phyloP scores from a whole-genome alignment of 306 rosid genomes.

The Acmispon strigosus region DNA sequence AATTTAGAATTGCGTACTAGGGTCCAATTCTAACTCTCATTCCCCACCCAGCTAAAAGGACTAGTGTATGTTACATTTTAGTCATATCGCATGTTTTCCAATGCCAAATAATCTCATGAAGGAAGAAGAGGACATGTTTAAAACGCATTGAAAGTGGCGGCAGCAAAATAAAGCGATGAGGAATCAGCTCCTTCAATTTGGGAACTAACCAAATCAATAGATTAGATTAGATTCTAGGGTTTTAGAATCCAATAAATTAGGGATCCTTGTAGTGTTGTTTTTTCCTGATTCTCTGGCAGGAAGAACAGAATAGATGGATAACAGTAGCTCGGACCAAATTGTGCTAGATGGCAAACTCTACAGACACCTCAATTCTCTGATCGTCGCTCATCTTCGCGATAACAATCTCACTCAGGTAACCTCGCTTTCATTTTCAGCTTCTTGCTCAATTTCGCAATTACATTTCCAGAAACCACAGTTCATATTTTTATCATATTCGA shows the following conservation, averaged over 20 bases:
- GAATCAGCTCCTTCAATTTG: background rate
- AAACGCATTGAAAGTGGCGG: background rate
- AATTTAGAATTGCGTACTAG: no score
- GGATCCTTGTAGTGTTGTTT: no score
- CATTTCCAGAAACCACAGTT: no score
- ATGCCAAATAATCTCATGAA: no score
- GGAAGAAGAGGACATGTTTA: background rate
- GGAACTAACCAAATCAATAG: background rate
- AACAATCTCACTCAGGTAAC: constrained; percentile 67
- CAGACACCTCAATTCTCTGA: constrained; percentile 72
- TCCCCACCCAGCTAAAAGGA: no score
- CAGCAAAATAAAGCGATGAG: background rate
- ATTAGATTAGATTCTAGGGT: background rate
- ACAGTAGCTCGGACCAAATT: constrained; percentile 40
- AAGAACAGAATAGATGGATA: constrained; percentile 37
- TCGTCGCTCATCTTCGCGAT: constrained; percentile 83
- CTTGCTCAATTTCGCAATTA: no score
- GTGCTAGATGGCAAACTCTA: constrained; percentile 66
- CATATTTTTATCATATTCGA: no score
- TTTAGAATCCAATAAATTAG: background rate
- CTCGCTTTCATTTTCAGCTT: background rate
- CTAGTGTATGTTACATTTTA: no score
- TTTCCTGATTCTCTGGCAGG: background rate
- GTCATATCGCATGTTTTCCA: no score
- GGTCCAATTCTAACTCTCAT: no score